Conservation (phyloP, 2,329 filamentous ascomycete species). For the Colletotrichum sp. region DNA sequence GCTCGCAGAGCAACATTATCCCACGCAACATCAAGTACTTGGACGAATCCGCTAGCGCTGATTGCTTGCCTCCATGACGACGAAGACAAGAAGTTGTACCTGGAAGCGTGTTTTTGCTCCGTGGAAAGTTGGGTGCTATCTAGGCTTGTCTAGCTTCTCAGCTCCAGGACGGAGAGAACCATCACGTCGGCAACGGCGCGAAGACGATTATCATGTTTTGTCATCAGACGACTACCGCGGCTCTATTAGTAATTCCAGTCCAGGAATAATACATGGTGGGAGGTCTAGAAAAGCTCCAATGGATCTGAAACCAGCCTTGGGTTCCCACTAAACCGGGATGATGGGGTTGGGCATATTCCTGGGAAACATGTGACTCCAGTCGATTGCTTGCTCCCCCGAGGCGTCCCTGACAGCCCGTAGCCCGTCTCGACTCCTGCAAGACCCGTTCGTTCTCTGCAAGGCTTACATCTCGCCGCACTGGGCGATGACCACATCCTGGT, state of each 20-base stretch:
- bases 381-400: background rate
- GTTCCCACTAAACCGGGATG: background rate
- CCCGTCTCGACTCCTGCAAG: background rate
- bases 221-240: background rate
- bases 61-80: background rate
- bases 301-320: background rate
- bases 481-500: constrained; percentile 80
- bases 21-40: background rate
- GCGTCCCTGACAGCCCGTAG: background rate
- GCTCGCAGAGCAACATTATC: background rate
- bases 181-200: background rate
- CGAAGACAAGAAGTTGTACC: background rate
- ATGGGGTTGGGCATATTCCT: background rate
- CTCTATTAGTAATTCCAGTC: background rate
- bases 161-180: background rate
- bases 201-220: background rate
- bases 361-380: background rate
- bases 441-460: background rate
- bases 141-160: background rate
- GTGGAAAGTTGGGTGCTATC: background rate
- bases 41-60: background rate
- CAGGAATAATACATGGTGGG: background rate
- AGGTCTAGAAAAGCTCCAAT: background rate
- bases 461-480: constrained; percentile 91
- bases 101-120: background rate